Evolutionary conservation across 2,329 filamentous ascomycete genomes (phyloP), one percentile per base, ranked within the genome.

Genomic region (Aspergillus sergii): DNA sequence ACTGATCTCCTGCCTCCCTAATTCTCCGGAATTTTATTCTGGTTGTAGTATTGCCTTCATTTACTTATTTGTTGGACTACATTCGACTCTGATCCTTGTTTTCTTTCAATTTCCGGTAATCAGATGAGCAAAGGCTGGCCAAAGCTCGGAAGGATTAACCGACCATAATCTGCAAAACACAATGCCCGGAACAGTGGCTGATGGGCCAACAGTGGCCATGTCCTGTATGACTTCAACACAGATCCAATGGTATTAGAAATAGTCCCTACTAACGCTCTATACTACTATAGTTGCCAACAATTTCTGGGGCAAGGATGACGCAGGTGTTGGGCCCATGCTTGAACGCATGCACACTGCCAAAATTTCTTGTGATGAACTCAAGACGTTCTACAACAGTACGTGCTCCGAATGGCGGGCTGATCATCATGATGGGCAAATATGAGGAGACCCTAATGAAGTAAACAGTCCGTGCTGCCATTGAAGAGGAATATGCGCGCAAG

Each of bases 251-350:
- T 23, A 43, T 16, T 16, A 32, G 36, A 1, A 26, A 7, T 26
- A 16, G 16, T n/a, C 16, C 50, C 21, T 34, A 46, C 51, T 26
- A 51, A 39, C 57, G 41, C 11, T 41, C 19, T 55, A 21, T 41
- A 51, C n/a, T 10, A 16, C 3, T 12, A 50, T 65, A 94, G 78
- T 99, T 82, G 94, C 95, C 73, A 99, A 99, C 83, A 99, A 99
- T 78, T 99, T 99, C 80, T 99, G 95, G 95, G 95, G 95, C 68
- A 98, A 96, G 84, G 94, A 98, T 78, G 95, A 99, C 84, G 95
- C 94, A 58, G 96, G 95, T 76, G 94, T 99, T 74, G 85, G 86
- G 53, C 96, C 95, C 63, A 87, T 99, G 74, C 86, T 99, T 34
- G 92, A 94, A 78, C 94, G 95, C 74, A 96, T 99, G 93, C 90